Evolutionary conservation across 768 basidiomycete species (phyloP).

Genomic region (Russula olivacea): DNA sequence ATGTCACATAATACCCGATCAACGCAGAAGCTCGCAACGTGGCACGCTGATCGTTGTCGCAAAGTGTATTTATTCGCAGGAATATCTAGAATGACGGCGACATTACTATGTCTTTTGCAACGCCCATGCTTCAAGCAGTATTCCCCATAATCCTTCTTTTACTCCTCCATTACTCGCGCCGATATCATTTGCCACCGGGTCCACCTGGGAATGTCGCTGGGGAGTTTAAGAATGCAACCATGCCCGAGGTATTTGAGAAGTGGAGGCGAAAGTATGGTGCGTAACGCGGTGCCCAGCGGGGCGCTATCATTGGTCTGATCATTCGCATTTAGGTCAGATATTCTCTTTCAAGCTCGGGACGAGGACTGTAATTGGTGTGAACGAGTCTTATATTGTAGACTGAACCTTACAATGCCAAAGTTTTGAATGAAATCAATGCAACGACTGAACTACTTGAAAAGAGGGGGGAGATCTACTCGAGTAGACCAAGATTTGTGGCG

Average conservation of each 20-base stretch:
- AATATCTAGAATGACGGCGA: neutral
- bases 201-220: conserved; percentile 7
- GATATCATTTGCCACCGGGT: conserved; percentile 13
- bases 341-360: conserved; percentile 17
- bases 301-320: neutral
- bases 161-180: neutral
- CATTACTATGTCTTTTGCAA: neutral
- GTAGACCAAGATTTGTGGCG: conserved; percentile 17
- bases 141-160: neutral
- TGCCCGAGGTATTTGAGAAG: neutral
- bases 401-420: conserved; percentile 1
- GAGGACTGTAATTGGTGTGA: neutral
- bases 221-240: neutral
- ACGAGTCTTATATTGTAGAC: neutral
- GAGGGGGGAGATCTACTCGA: conserved; percentile 23
- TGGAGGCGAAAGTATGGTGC: conserved; percentile 14
- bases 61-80: neutral
- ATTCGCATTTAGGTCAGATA: conserved; percentile 7
- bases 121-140: neutral
- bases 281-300: neutral
- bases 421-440: conserved; percentile 8
- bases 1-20: no score
- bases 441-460: conserved; percentile 18
- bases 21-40: neutral
- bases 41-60: neutral